Base-by-base conservation (phyloP, 306 rosid species). In the Trifolium repens region DNA sequence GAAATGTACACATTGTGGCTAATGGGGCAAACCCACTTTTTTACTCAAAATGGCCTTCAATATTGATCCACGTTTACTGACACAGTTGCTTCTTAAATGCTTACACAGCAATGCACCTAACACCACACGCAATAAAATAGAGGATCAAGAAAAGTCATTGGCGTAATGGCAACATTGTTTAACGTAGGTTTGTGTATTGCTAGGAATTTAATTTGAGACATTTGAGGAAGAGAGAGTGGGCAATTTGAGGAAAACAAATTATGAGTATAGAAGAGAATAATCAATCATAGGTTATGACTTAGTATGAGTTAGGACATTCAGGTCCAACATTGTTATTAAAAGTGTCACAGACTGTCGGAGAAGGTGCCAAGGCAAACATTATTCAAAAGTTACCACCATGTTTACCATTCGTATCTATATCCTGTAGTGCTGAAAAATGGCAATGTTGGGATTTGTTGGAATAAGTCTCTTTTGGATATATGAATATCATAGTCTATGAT, bases 331-430 rank as follows among this genome's bases (percentile, higher is more conserved):
- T 69, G 72, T 24, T 67, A 65, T 47, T 76, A 6, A 60, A 35
- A 59, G 70, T 57, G 81, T 78, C 77, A 74, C 77, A 74, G 39
- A 11, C 8, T 71, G 59, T 62, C 81, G 64, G 68, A 70, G 83
- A 76, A 27, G 39, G 19, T 61, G 76, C 2, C 15, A 8, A 42
- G 74, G 15, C 82, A 63, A 63, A 43, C 66, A 79, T 79, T 62
- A 81, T 78, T 71, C 39, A 22, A 16, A 53, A 60, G 44, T 65
- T 60, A 57, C 78, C 7, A 40, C 26, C 30, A 27, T 27, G 3
- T 62, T 49, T 22, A 14, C 47, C 15, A 35, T 27, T 27, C 30
- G 30, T 27, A 27, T 27, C 30, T 27, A 27, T 27, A 27, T 27
- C 30, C 3, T 27, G 30, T 27, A 27, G 30, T 34, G 37, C 37